Base-by-base conservation (phyloP, 495 filamentous ascomycete species). In the Penicillium dipodomyicola region DNA sequence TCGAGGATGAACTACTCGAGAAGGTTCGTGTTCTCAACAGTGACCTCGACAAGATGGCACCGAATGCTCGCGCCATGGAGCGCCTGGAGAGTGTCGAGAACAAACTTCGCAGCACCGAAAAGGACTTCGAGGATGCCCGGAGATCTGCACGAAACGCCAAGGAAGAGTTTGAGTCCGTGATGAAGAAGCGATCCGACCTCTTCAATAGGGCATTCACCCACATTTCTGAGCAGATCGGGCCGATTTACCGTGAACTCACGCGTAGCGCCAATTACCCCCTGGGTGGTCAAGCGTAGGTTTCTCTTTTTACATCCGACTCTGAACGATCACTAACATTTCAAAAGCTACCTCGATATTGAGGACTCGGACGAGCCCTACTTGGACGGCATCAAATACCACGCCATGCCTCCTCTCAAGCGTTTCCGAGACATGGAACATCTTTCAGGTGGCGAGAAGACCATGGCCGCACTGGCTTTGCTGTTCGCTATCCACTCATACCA, bases 351-450 rank as follows among this genome's bases (percentile, higher is more conserved):
- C 40, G 95, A 97, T 64, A 90, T 92, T 67, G 90, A 92, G 65
- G 92, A 96, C 72, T 87, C 85, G 29, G 90, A 93, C 62, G 87
- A 90, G 64, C 95, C 94, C 0, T 97, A 96, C 73, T 83, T 96
- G 1, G 88, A 87, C 49, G 94, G 94, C 20, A 90, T 99, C 74
- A 96, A 95, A 62, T 99, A 97, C 73, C 91, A 97, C 71, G 94
- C 95, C 62, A 97, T 96, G 92, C 94, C 94, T 23, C 94, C 94
- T 8, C 84, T 96, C 54, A 99, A 99, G 77, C 92, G 94, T 51
- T 99, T 97, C 85, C 84, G 94, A 37, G 95, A 97, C 72, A 97
- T 99, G 94, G 94, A 97, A 72, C 93, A 96, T 67, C 82, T 99
- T 22, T 96, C 90, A 11, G 94, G 94, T 60, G 94, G 94, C 52